Evolutionary conservation across 2,329 filamentous ascomycete species (phyloP), one percentile per base, ranked within the genome.

Genomic region (Stagonosporopsis tanaceti): DNA sequence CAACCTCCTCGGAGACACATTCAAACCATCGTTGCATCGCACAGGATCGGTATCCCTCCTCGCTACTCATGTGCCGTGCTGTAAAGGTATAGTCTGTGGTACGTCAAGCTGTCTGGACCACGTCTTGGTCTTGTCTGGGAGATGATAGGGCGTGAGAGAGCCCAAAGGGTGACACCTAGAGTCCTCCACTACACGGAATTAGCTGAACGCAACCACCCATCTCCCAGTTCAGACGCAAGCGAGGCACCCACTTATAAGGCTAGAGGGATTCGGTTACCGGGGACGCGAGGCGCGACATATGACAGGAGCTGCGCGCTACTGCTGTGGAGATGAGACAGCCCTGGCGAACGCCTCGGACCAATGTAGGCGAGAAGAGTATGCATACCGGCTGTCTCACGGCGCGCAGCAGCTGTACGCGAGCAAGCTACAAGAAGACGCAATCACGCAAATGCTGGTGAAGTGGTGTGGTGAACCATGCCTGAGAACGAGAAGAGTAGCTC

Each of bases 171-270:
- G 54, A 34, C 24, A 52, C 50, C 37, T 22, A 47, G 22, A 32
- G 15, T 20, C 35, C 27, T 44, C 38, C 27, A 47, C 42, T 40
- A 38, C 24, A 46, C 15, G 22, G 35, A n/a, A 25, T 37, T 47
- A 44, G 42, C 30, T 46, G 27, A 35, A 55, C 14, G 47, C 47
- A 47, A 38, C 47, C 46, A 47, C n/a, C 35, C 47, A 41, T 42
- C n/a, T 32, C 28, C 39, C 25, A 25, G 28, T 15, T 44, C 20
- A 25, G n/a, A 28, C 24, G 42, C 47, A 48, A 15, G 42, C 22
- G 38, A 52, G n/a, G 38, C 34, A 53, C 38, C 54, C 48, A 53
- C 39, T 32, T 14, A 17, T 46, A 57, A 45, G 50, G 45, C 50
- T 37, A 53, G 22, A 37, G 44, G 44, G 22, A 22, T 14, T 53